Base-by-base conservation (phyloP, 2,329 filamentous ascomycete genomes). In the Ceratocystis albifundus region DNA sequence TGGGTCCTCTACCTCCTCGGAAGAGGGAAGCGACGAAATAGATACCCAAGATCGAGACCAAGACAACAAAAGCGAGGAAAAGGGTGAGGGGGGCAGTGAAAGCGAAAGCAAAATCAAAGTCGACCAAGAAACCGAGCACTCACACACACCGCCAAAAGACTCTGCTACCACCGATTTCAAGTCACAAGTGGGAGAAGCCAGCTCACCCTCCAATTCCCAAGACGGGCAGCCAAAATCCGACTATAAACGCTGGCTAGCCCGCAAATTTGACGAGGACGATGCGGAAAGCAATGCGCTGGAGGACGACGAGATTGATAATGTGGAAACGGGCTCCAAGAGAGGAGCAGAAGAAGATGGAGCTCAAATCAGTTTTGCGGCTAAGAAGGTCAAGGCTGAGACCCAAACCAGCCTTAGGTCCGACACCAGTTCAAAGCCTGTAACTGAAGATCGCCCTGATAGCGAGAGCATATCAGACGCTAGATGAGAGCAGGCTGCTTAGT, bases 111-210 rank as follows among this genome's bases (percentile, higher is more conserved):
- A 41, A 41, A 41, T 12, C 10, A 41, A 12, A 4, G 36, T 41
- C 15, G 36, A 41, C 36, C 36, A 41, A 15, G 87, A 89, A 68
- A 80, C 85, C 64, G 89, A 91, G 4, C 90, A 96, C 75, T 90
- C 89, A 0, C 82, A 90, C 50, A 93, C 93, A 0, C 94, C 94
- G 0, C 85, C 90, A 36, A 82, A 90, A 70, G 88, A 97, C 63
- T 93, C 92, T 3, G 85, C 91, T 41, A 41, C 15, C 68, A 86
- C 89, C 71, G 94, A 99, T 73, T 88, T 90, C 70, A 94, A 94
- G 0, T 86, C 89, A 8, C 92, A 89, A 75, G 76, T 70, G 64
- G 77, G 75, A 65, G 77, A 74, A 17, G 77, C 74, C 50, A 72
- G 72, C 44, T 74, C 55, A 17, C n/a, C 55, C 8, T 36, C 20